Evolutionary conservation across 192 early-diverging fungal genomes (phyloP).

Genomic region (Chytriomyces sp.): DNA sequence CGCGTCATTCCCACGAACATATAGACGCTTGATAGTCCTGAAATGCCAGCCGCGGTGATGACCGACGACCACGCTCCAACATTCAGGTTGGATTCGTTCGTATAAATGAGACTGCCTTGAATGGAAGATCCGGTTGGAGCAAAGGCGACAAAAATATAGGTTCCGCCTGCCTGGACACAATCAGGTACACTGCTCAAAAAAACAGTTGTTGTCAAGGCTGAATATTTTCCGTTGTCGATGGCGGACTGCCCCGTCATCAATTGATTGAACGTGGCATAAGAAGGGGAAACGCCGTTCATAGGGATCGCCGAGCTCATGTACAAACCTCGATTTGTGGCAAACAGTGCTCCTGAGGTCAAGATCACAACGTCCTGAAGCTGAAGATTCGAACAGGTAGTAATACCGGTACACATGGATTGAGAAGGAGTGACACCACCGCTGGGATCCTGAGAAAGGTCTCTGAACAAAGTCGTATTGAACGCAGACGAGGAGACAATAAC

Average conservation of each 20-base stretch:
- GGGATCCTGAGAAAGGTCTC: conserved; percentile 12
- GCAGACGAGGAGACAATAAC: conserved; percentile 5
- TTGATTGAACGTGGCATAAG: neutral
- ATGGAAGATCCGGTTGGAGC: neutral
- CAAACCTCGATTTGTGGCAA: conserved; percentile 21
- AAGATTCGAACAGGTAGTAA: neutral
- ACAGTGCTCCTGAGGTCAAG: neutral
- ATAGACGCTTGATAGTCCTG: neutral
- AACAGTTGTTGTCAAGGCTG: neutral
- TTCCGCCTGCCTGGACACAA: neutral
- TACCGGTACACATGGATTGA: neutral
- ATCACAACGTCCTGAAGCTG: neutral
- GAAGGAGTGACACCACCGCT: neutral
- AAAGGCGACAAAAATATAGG: conserved; percentile 8
- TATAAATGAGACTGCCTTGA: conserved; percentile 20
- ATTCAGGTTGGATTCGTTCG: neutral
- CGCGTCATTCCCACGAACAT: neutral
- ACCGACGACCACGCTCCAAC: conserved; percentile 1
- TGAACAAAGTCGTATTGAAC: neutral
- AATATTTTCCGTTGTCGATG: neutral
- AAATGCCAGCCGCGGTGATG: neutral
- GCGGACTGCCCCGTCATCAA: conserved; percentile 2
- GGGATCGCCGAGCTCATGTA: neutral
- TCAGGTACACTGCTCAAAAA: neutral
- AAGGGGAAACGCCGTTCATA: neutral